These are phyloP conservation scores for Microdochium paspali DNA, from an alignment of 2,329 filamentous ascomycete species.

Conservation along the genomic window DNA sequence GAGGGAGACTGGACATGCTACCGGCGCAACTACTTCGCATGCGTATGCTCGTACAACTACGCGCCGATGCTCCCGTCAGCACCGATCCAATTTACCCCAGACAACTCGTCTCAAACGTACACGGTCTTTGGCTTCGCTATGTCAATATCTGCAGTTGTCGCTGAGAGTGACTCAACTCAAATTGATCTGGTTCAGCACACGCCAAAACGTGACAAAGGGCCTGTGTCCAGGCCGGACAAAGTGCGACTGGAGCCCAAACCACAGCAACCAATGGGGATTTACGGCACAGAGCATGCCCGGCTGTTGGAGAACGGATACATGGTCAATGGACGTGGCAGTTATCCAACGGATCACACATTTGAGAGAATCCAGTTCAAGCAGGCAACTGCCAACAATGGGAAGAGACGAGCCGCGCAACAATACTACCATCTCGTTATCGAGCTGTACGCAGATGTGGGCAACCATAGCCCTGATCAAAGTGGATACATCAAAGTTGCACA, in stretches of 20 bases:
- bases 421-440: constrained; percentile 89
- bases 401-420: constrained; percentile 80
- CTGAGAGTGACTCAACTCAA: constrained; percentile 62
- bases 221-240: constrained; percentile 63
- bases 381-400: constrained; percentile 89
- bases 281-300: constrained; percentile 20
- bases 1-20: constrained; percentile 90
- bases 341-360: constrained; percentile 55
- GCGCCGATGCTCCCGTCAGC: constrained; percentile 43
- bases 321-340: constrained; percentile 24
- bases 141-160: constrained; percentile 74
- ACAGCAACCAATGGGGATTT: constrained; percentile 39
- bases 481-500: constrained; percentile 64
- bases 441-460: constrained; percentile 61
- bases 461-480: constrained; percentile 35
- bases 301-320: constrained; percentile 8
- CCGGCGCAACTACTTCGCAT: constrained; percentile 82
- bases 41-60: constrained; percentile 69
- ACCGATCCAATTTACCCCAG: constrained; percentile 42
- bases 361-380: constrained; percentile 93
- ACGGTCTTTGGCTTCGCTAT: constrained; percentile 70
- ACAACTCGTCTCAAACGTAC: constrained; percentile 44
- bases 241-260: constrained; percentile 58
- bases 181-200: constrained; percentile 88
- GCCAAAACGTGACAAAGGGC: constrained; percentile 83